Conservation (phyloP, 2,329 filamentous ascomycete genomes). For the Tolypocladium tropicale region DNA sequence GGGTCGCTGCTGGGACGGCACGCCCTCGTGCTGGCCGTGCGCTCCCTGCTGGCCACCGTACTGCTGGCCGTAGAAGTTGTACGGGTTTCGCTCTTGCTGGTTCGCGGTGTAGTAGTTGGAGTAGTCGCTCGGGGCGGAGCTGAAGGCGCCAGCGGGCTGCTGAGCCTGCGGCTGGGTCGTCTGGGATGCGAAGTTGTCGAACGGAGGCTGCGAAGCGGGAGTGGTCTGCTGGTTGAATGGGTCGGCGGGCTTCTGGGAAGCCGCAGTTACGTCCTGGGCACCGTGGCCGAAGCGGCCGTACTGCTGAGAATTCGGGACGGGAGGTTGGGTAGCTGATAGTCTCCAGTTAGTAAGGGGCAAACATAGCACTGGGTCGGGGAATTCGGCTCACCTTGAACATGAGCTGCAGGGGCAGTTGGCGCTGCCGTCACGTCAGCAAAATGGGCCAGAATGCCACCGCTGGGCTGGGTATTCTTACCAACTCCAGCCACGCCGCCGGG, state of each 20-base stretch:
- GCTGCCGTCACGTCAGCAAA: constrained; percentile 6
- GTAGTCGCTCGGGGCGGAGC: constrained; percentile 69
- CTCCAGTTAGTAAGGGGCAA: constrained; percentile 6
- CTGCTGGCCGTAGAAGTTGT: constrained; percentile 67
- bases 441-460: constrained; percentile 5
- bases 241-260: constrained; percentile 75
- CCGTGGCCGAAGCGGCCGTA: constrained; percentile 61
- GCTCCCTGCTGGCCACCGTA: constrained; percentile 44
- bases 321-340: constrained; percentile 31
- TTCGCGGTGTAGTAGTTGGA: constrained; percentile 79
- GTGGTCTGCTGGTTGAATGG: constrained; percentile 68
- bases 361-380: neutral
- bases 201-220: constrained; percentile 39
- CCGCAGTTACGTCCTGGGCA: constrained; percentile 45
- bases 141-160: constrained; percentile 56
- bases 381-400: constrained; percentile 15
- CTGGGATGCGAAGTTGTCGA: constrained; percentile 50
- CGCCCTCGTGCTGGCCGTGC: constrained; percentile 65
- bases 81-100: constrained; percentile 59
- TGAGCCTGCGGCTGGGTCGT: constrained; percentile 48
- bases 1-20: constrained; percentile 59
- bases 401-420: constrained; percentile 10
- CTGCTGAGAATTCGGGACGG: constrained; percentile 49
- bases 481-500: constrained; percentile 25
- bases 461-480: constrained; percentile 14